These are phyloP conservation scores for Microcyclosporella mali DNA, from an alignment of 2,329 filamentous ascomycete genomes.

Conservation along the genomic window DNA sequence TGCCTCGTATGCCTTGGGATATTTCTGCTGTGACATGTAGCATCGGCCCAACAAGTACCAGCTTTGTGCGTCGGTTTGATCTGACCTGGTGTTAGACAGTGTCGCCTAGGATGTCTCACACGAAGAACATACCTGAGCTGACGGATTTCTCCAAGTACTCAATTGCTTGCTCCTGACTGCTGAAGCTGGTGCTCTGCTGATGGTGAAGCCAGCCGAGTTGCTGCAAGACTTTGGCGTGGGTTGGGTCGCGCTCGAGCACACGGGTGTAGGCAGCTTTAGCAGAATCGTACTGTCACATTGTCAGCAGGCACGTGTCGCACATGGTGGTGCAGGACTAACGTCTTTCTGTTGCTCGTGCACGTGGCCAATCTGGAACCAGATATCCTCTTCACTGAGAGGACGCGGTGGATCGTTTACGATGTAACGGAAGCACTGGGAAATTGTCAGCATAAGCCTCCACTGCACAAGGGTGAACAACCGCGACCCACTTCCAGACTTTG, in stretches of 20 bases:
- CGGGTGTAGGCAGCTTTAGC: constrained; percentile 89
- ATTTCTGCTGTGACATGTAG: constrained; percentile 99
- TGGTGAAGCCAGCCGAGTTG: constrained; percentile 97
- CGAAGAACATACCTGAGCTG: constrained; percentile 61
- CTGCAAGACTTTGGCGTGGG: constrained; percentile 95
- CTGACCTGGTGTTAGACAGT: constrained; percentile 42
- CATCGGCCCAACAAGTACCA: constrained; percentile 97
- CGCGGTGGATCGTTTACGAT: constrained; percentile 90
- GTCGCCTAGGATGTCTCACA: neutral
- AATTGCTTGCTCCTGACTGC: constrained; percentile 91
- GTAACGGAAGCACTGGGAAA: constrained; percentile 83
- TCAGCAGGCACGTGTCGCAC: constrained; percentile 23
- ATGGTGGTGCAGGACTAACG: constrained; percentile 50
- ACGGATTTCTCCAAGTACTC: constrained; percentile 97
- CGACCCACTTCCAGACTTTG: constrained; percentile 79
- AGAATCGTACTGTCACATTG: constrained; percentile 65
- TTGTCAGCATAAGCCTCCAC: constrained; percentile 16
- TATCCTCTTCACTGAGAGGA: constrained; percentile 92
- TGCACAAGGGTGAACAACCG: constrained; percentile 2
- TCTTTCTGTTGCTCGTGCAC: constrained; percentile 99
- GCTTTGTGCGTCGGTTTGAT: constrained; percentile 91
- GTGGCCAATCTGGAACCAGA: constrained; percentile 99
- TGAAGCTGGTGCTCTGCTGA: constrained; percentile 85
- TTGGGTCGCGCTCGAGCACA: constrained; percentile 88
- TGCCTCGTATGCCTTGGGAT: constrained; percentile 95